Evolutionary conservation across 495 filamentous ascomycete genomes (phyloP), one percentile per base, ranked within the genome.

Genomic region (Penicillium antarcticum): DNA sequence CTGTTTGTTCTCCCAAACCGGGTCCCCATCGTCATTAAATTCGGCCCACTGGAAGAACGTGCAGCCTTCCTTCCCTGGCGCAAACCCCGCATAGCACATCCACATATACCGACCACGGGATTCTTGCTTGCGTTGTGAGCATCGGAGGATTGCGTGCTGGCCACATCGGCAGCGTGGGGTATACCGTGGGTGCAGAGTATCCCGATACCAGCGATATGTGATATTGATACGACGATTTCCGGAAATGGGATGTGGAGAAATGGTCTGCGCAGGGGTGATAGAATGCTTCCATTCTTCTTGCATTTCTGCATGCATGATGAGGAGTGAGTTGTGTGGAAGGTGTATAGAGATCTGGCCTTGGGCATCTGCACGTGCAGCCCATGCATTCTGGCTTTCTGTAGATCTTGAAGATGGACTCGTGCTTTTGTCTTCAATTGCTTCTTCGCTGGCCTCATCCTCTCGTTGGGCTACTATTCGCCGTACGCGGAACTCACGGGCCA

Each of bases 231-330:
- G 78, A 38, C 81, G 78, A 55, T 83, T 89, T 1, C 87, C 87
- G 0, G 91, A 75, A 2, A 97, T 52, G 0, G 92, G 88, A 68
- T 98, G 94, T 11, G 87, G 87, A 48, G 87, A 86, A 40, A 96
- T 85, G 3, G 83, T 78, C 46, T 78, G 78, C 0, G 88, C 84
- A 0, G 91, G 87, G 0, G 80, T 70, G 39, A 98, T 87, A 51
- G 80, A 69, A 52, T 87, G 77, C 53, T 79, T 80, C 73, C 78
- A 82, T 62, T 77, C 71, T 37, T 80, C 77, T 46, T 80, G 76
- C 74, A 77, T 92, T 51, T 94, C 90, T 1, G 92, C 89, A 62
- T 96, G 90, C 94, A 98, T 98, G 4, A 97, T 72, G 0, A 98
- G 72, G 1, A 98, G 78, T 0, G 88, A 92, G 63, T 97, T 97